Evolutionary conservation across 2,329 filamentous ascomycete species (phyloP), one percentile per base, ranked within the genome.

Genomic region (Monosporascus sp.): DNA sequence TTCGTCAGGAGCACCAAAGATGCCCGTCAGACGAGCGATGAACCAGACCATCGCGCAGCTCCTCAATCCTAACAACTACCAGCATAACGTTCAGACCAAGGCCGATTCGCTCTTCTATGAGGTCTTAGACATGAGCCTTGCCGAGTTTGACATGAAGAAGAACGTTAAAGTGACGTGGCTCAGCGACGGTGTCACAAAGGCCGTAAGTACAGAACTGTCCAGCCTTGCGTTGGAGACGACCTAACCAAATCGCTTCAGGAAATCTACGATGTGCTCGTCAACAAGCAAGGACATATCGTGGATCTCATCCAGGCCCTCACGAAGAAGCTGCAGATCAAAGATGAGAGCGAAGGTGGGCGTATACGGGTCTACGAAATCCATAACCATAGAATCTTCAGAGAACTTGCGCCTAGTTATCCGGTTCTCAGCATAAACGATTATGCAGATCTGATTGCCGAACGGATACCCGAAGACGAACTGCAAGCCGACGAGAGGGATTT

Each of bases 131-230:
- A 96, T 97, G 77, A 96, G 91, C 64, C 74, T 99, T 47, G 88
- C 89, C 24, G 95, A 99, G 70, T 79, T 96, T 44, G 94, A 99
- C 66, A 94, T 89, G 53, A 94, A 96, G 76, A 97, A 95, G 76
- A 84, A 77, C 53, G 75, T 97, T 58, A 93, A 89, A 69, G 74
- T 99, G 48, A 89, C 79, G 1, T 93, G 88, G 84, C 76, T 99
- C 46, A 88, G 87, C 41, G 94, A 99, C 58, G 94, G 94, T 44
- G 87, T 97, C 58, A 85, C 85, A 11, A 97, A 97, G 75, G 92
- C 96, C 74, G 89, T 90, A 72, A 70, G 79, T 67, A 17, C 22
- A n/a, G 48, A 22, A n/a, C 24, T 37, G 22, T 20, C 7, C 20
- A 35, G 4, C 46, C n/a, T n/a, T n/a, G 35, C 8, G 46, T 5